Evolutionary conservation across 2,329 filamentous ascomycete genomes (phyloP).

Genomic region (Cordyceps cateniannulata): DNA sequence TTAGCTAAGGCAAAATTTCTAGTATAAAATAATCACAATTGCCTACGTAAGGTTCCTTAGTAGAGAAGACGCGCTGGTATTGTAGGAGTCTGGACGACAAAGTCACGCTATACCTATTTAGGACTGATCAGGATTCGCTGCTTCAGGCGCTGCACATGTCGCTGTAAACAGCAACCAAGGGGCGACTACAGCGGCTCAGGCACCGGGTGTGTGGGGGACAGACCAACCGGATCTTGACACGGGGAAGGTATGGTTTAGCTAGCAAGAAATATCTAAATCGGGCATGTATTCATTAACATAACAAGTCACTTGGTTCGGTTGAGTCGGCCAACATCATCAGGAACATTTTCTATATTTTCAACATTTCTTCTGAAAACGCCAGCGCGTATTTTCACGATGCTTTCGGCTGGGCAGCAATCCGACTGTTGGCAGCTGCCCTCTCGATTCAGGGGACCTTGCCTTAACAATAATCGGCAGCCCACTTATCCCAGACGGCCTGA

Average conservation of each 20-base stretch:
- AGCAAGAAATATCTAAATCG: no score
- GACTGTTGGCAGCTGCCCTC: background rate
- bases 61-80: background rate
- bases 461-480: conserved; percentile 5
- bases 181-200: background rate
- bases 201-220: background rate
- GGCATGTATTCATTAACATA: no score
- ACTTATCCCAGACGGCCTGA: conserved; percentile 7
- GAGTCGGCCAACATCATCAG: no score
- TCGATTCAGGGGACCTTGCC: background rate
- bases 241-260: no score
- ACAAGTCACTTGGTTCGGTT: no score
- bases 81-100: background rate
- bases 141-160: background rate
- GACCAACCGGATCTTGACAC: no score
- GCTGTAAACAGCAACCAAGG: background rate
- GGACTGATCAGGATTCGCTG: background rate
- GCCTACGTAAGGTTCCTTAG: background rate
- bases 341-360: no score
- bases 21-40: no score
- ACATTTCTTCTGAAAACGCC: no score
- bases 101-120: background rate
- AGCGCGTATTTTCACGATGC: no score
- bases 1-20: no score
- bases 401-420: background rate